These are phyloP conservation scores for Eurotiales sp. DNA, from an alignment of 2,329 filamentous ascomycete genomes.

Conservation along the genomic window DNA sequence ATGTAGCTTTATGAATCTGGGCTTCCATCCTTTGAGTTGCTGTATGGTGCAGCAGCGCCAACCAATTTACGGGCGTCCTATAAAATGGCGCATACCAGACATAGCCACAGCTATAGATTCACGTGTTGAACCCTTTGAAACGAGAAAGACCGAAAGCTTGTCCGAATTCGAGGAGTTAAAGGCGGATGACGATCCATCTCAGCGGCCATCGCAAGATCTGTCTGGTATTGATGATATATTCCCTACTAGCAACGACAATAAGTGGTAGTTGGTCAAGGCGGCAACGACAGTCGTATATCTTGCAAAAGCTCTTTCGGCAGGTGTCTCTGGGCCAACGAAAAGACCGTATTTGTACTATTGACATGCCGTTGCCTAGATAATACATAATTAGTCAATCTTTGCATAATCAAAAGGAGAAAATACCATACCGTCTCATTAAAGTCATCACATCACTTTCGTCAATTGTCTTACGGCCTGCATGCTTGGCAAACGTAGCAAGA, in stretches of 20 bases:
- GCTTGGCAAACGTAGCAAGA: conserved; percentile 71
- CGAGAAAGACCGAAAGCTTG: background rate
- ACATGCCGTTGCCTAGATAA: conserved; percentile 75
- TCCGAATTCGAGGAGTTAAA: background rate
- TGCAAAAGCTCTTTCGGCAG: conserved; percentile 79
- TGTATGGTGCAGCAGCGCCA: too few species aligned
- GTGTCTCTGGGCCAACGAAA: conserved; percentile 79
- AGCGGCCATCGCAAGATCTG: background rate
- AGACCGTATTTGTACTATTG: conserved; percentile 67
- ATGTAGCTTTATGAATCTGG: background rate
- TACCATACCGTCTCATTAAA: conserved; percentile 73
- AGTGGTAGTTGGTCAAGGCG: conserved; percentile 24
- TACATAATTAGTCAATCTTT: too few species aligned
- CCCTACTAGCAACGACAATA: background rate
- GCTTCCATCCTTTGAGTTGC: background rate
- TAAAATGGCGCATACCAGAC: too few species aligned
- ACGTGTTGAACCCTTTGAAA: background rate
- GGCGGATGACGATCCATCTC: too few species aligned
- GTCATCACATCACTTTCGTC: conserved; percentile 79
- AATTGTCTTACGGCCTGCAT: conserved; percentile 79
- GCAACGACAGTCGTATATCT: conserved; percentile 57
- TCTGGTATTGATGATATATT: background rate
- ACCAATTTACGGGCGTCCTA: too few species aligned
- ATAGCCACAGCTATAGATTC: background rate
- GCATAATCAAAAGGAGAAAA: background rate